These are phyloP conservation scores for Ailanthus altissimus DNA, from an alignment of 345 rosid genomes.

Conservation along the genomic window DNA sequence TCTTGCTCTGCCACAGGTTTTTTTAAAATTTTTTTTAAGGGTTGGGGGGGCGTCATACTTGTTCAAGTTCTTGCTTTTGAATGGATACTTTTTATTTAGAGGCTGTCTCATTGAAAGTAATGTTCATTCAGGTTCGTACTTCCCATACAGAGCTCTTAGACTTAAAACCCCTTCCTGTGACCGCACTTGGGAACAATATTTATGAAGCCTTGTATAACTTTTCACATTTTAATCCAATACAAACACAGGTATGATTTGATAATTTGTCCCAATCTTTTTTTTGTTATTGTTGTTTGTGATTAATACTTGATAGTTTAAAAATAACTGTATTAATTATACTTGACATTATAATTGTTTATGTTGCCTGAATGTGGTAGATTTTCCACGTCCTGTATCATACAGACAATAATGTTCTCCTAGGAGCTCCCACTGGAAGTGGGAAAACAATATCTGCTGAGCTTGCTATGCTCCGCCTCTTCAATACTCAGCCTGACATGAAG, in stretches of 20 bases:
- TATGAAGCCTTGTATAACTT: slow-evolving; percentile 81
- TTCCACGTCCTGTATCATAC: slow-evolving; percentile 91
- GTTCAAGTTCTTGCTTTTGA: slow-evolving; percentile 11
- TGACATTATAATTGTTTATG: slow-evolving; percentile 18
- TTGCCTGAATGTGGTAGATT: slow-evolving; percentile 53
- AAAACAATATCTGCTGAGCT: slow-evolving; percentile 98
- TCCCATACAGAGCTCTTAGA: slow-evolving; percentile 93
- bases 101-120: slow-evolving; percentile 21
- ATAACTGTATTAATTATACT: slow-evolving; percentile 6
- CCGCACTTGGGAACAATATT: slow-evolving; percentile 65
- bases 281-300: no score
- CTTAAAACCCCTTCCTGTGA: slow-evolving; percentile 91
- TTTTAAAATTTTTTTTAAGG: no score
- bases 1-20: slow-evolving; percentile 85
- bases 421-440: slow-evolving; percentile 99
- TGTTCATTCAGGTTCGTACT: slow-evolving; percentile 65
- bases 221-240: slow-evolving; percentile 98
- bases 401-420: slow-evolving; percentile 86
- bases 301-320: slow-evolving; percentile 19
- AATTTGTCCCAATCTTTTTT: slow-evolving; percentile 21
- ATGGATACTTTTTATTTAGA: slow-evolving; percentile 4
- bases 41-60: no score
- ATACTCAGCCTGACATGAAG: slow-evolving; percentile 98
- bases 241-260: slow-evolving; percentile 73
- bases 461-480: slow-evolving; percentile 92